phyloP scores from a whole-genome alignment of 345 rosid species.

The Boechera stricta region DNA sequence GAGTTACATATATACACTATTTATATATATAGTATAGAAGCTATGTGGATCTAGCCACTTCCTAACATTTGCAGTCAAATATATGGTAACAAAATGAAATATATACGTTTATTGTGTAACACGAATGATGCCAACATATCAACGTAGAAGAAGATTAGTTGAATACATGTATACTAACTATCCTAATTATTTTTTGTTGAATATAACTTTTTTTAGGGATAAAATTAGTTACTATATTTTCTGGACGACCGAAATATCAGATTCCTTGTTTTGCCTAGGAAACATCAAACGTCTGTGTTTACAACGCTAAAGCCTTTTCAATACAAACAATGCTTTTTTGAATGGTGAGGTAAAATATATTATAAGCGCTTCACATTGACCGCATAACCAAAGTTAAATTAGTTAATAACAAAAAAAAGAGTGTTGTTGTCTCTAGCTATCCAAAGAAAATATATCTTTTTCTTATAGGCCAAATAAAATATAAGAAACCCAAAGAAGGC shows the following conservation, averaged over 20 bases:
- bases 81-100: conserved; percentile 1
- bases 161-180: neutral
- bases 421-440: neutral
- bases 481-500: conserved; percentile 1
- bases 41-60: conserved; percentile 25
- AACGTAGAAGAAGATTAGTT: neutral
- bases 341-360: neutral
- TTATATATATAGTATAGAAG: neutral
- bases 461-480: neutral
- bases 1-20: neutral
- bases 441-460: too few relatives aligned
- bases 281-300: neutral
- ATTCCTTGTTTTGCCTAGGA: neutral
- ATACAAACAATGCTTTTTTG: neutral
- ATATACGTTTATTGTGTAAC: neutral
- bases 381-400: neutral
- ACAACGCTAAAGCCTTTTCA: neutral
- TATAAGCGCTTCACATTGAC: conserved; percentile 18
- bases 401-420: neutral
- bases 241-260: neutral
- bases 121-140: neutral
- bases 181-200: neutral
- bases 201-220: too few relatives aligned
- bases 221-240: neutral
- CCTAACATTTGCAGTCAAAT: neutral